Conservation (phyloP, 805 yeast genomes). For the Teunomyces lycoperdinae region DNA sequence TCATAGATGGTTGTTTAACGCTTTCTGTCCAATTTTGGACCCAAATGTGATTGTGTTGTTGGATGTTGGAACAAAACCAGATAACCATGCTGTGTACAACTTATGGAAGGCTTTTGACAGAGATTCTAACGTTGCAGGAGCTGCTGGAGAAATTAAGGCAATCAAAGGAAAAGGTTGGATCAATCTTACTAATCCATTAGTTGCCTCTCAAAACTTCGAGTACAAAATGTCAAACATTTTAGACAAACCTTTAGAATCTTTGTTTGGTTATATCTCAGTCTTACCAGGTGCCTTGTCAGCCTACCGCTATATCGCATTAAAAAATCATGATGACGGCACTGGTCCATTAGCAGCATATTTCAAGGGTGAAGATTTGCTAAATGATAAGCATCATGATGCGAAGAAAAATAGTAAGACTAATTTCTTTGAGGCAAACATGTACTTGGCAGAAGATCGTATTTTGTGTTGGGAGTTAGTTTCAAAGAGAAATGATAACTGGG, state of each 20-base stretch:
- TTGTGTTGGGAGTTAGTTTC: slow-evolving; percentile 30
- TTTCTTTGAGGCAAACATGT: slow-evolving; percentile 81
- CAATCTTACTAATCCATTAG: slow-evolving; percentile 82
- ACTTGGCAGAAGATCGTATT: slow-evolving; percentile 28
- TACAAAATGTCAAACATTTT: slow-evolving; percentile 95
- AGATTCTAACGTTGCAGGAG: slow-evolving; percentile 97
- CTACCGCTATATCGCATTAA: slow-evolving; percentile 82
- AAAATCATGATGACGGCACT: slow-evolving; percentile 82
- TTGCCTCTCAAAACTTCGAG: slow-evolving; percentile 95
- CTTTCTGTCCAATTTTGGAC: slow-evolving; percentile 85
- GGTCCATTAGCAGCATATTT: slow-evolving; percentile 90
- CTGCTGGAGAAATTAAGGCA: slow-evolving; percentile 96
- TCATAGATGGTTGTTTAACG: slow-evolving; percentile 96
- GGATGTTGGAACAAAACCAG: slow-evolving; percentile 99
- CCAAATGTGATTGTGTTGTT: slow-evolving; percentile 87
- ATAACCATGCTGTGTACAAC: slow-evolving; percentile 81
- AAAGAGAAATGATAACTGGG: slow-evolving; percentile 26
- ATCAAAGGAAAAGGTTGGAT: slow-evolving; percentile 88
- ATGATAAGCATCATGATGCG: slow-evolving; percentile 19
- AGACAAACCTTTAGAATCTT: slow-evolving; percentile 91
- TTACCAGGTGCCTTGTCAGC: slow-evolving; percentile 96
- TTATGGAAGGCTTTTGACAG: slow-evolving; percentile 97
- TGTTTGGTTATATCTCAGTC: slow-evolving; percentile 89
- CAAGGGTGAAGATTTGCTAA: slow-evolving; percentile 69
- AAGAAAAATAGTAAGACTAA: slow-evolving; percentile 51